Base-by-base conservation (phyloP, 2,329 filamentous ascomycete species). In the Calonectria hawksworthii region DNA sequence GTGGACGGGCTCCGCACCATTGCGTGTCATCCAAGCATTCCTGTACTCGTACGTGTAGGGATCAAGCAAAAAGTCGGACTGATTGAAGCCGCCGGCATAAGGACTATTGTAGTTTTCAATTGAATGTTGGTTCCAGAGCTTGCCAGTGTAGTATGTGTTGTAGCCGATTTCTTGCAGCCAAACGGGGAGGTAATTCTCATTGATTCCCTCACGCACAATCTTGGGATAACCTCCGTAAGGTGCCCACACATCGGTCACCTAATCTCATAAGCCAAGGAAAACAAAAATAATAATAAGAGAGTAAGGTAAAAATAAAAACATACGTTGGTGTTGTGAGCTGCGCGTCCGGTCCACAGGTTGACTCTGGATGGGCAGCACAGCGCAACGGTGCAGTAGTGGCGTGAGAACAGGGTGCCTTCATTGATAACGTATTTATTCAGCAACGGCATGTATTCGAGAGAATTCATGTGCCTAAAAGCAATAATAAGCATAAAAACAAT, bases 141-240 rank as follows among this genome's bases (percentile, higher is more conserved):
- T 95, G n/a, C 92, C 93, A 0, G 90, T 90, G 79, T 94, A 94
- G 80, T 93, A 94, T 0, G 93, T 94, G 78, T 91, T 90, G 82
- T 94, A 94, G 2, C 92, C 93, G 0, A 89, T 90, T 2, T 89
- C 82, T 79, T 94, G 92, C 38, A 95, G 85, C 92, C 93, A 95
- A 0, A 94, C 82, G 0, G 93, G 93, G 0, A 94, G 87, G 76
- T 72, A 74, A n/a, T 74, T 92, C 2, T 92, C 88, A 72, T 94
- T 94, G 77, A 91, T 88, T 1, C 93, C 93, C 70, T 93, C 86
- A 10, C 85, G 84, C 21, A 94, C 84, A 71, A 94, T 93, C 77
- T 94, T 93, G 3, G 75, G 73, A 34, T 75, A 76, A 4, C 75
- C 73, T 91, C 87, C 89, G 73, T 90, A 90, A 9, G 89, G 89